These are phyloP conservation scores for Lycium ferocissimum DNA, from an alignment of 257 asterid genomes.

Conservation along the genomic window DNA sequence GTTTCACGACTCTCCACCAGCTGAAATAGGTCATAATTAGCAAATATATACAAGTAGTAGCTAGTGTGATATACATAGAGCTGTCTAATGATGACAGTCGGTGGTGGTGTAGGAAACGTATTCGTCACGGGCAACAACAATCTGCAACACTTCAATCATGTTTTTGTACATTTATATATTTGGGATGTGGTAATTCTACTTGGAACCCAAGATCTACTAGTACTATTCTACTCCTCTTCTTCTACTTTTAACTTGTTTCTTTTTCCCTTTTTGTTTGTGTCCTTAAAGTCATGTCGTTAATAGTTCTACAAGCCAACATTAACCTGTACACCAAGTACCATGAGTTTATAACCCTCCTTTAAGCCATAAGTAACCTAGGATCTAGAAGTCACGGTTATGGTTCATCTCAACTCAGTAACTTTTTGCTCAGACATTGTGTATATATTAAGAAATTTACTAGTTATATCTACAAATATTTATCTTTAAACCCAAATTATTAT, in stretches of 20 bases:
- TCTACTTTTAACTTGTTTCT: background rate
- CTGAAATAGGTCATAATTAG: background rate
- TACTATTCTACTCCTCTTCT: background rate
- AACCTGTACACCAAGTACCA: background rate
- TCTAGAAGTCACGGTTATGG: no score
- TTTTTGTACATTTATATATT: background rate
- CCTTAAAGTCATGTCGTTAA: background rate
- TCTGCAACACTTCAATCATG: conserved; percentile 7
- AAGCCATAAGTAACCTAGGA: background rate
- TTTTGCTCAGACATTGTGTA: no score
- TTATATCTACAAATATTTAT: no score
- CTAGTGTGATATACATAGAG: background rate
- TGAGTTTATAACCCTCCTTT: background rate
- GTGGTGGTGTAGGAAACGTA: conserved; percentile 60
- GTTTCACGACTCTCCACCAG: background rate
- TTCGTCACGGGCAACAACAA: conserved; percentile 47
- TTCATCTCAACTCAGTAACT: no score
- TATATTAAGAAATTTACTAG: no score
- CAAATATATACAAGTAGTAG: background rate
- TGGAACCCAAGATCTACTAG: background rate
- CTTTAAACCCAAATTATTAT: no score
- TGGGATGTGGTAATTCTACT: background rate
- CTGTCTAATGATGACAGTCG: conserved; percentile 55
- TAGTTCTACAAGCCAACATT: background rate
- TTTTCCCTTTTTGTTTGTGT: background rate